These are phyloP conservation scores for Tremella fuciformis DNA, from an alignment of 768 basidiomycete species.

Conservation along the genomic window DNA sequence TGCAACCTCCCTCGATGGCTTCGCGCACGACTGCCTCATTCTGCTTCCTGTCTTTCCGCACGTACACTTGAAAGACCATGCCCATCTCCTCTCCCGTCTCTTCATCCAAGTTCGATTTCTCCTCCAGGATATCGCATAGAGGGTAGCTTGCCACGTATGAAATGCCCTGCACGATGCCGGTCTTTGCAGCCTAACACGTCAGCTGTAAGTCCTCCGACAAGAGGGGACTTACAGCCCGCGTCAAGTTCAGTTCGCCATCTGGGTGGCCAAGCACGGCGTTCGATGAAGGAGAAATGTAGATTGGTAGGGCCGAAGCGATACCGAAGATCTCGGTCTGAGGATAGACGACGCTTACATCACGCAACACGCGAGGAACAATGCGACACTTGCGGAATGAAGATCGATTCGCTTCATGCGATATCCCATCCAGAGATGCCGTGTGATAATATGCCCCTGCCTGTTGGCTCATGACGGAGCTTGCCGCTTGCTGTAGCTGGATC, in stretches of 20 bases:
- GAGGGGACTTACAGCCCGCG: constrained; percentile 37
- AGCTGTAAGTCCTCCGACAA: neutral
- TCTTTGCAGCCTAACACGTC: constrained; percentile 44
- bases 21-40: constrained; percentile 69
- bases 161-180: constrained; percentile 49
- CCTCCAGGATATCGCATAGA: constrained; percentile 50
- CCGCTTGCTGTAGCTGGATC: constrained; percentile 26
- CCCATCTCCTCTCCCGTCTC: constrained; percentile 39
- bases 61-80: constrained; percentile 62
- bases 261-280: constrained; percentile 71
- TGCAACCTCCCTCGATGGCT: constrained; percentile 69
- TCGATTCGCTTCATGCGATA: constrained; percentile 30
- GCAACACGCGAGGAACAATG: constrained; percentile 50
- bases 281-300: constrained; percentile 54
- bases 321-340: constrained; percentile 52
- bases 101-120: constrained; percentile 45
- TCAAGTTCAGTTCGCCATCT: constrained; percentile 57
- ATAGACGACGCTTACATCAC: constrained; percentile 45
- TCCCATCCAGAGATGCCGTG: constrained; percentile 26
- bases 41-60: constrained; percentile 63
- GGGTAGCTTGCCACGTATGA: constrained; percentile 50
- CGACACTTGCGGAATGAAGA: constrained; percentile 42
- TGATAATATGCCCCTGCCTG: constrained; percentile 34
- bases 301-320: constrained; percentile 46
- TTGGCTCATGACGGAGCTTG: constrained; percentile 27